phyloP scores from a whole-genome alignment of 1,139 yeast genomes.

The Candida neerlandica region DNA sequence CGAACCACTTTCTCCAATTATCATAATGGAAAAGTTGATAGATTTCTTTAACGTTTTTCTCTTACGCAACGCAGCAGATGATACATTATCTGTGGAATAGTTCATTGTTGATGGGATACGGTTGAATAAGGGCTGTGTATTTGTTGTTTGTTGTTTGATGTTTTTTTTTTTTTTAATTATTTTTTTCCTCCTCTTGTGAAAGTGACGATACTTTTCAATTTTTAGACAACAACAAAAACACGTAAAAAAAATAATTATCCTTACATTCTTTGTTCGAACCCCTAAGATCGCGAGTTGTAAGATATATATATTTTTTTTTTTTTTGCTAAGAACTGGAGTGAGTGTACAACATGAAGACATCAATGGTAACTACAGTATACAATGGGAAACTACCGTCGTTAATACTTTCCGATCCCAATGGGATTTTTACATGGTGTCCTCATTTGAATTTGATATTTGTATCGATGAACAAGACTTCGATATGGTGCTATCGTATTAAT shows the following conservation, averaged over 20 bases:
- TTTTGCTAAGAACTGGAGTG: too few species aligned
- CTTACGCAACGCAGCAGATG: conserved; percentile 51
- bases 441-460: conserved; percentile 55
- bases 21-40: conserved; percentile 56
- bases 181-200: background rate
- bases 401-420: conserved; percentile 9
- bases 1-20: conserved; percentile 61
- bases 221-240: background rate
- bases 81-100: conserved; percentile 17
- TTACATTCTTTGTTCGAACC: background rate
- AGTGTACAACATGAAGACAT: background rate
- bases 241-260: background rate
- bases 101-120: conserved; percentile 14
- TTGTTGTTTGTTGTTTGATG: background rate
- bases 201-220: background rate
- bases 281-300: too few species aligned
- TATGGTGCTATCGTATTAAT: conserved; percentile 55
- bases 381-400: conserved; percentile 13
- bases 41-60: conserved; percentile 59
- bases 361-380: conserved; percentile 7
- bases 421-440: conserved; percentile 56
- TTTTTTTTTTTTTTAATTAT: conserved; percentile 2
- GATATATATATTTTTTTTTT: too few species aligned
- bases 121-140: background rate
- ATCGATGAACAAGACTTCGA: conserved; percentile 48